Evolutionary conservation across 2,329 filamentous ascomycete genomes (phyloP), one percentile per base, ranked within the genome.

Genomic region (Neonectria hederae): DNA sequence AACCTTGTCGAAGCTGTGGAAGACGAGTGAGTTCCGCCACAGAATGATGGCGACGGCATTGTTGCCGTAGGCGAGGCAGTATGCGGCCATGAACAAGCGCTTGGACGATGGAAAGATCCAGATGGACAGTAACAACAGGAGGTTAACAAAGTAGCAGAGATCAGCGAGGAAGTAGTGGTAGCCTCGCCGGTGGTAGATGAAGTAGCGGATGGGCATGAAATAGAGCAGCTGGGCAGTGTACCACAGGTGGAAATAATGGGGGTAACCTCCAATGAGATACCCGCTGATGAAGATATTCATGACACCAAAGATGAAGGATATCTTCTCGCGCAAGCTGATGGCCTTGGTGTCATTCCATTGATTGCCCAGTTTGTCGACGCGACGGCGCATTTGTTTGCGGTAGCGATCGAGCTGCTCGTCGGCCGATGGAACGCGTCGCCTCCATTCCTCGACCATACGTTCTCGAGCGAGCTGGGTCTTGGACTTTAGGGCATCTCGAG

Each of bases 21-120:
- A 99, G 51, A 99, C 96, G 75, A 99, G 87, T 32, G 94, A 97
- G 78, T 99, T 99, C 68, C 96, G 90, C 96, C 96, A 99, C 94
- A 99, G 96, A 76, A 96, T 94, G 77, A 99, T 98, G 13, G 96
- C 96, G 51, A 97, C 90, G 21, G 96, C 96, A 76, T 99, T 99
- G 80, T 99, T 99, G 67, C 96, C 96, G 76, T 93, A 97, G 10
- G 94, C 92, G 35, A 99, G 84, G 75, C 96, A 98, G 79, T 94
- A 99, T 1, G 93, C 91, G 70, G 93, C 90, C 69, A 97, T 96
- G 78, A 99, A 94, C 17, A 99, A 86, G 48, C 95, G 90, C 79
- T 97, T 97, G 13, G 94, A 97, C 55, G 86, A 82, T 0, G 96
- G 96, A 74, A 98, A 97, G 35, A 92, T 84, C 94, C 95, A 99